Percentiles rank a stretch among this genome's conserved stretches.
These are phyloP conservation scores for Botrytis byssoidea DNA, from an alignment of 2,329 filamentous ascomycete species.

Conservation along the genomic window DNA sequence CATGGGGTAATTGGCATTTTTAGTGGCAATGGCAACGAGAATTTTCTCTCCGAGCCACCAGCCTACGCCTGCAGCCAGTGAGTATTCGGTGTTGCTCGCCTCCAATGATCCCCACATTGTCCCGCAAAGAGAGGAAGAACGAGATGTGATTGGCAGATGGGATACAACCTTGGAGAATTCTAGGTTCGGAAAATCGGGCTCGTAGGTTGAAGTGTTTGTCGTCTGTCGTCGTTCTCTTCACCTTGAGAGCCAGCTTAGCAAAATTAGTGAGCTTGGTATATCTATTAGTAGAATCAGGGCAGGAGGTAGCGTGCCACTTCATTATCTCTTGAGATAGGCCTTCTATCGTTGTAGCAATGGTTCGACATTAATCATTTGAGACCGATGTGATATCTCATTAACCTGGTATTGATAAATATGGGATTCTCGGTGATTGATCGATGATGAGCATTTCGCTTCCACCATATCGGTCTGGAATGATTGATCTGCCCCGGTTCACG, in stretches of 20 bases:
- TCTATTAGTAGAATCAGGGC: background rate
- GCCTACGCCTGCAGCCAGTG: background rate
- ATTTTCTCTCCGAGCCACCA: conserved; percentile 8
- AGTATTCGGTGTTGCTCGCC: background rate
- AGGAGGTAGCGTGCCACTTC: background rate
- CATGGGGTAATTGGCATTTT: background rate
- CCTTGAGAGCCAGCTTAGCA: background rate
- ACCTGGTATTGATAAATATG: background rate
- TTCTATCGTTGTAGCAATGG: background rate
- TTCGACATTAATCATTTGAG: background rate
- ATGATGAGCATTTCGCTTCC: conserved; percentile 6
- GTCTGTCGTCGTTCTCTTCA: background rate
- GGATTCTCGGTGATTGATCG: background rate
- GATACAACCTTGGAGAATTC: background rate
- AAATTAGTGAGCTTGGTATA: background rate
- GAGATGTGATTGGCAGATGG: background rate
- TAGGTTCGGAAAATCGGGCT: background rate
- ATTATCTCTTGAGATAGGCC: background rate
- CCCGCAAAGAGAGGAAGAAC: background rate
- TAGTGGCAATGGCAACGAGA: conserved; percentile 13
- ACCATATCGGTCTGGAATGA: conserved; percentile 3
- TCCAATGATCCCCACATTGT: conserved; percentile 4
- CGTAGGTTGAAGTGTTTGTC: background rate
- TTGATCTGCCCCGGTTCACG: background rate
- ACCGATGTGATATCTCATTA: background rate